Base-by-base conservation (phyloP, 2,329 filamentous ascomycete genomes). In the Alternaria rosae region DNA sequence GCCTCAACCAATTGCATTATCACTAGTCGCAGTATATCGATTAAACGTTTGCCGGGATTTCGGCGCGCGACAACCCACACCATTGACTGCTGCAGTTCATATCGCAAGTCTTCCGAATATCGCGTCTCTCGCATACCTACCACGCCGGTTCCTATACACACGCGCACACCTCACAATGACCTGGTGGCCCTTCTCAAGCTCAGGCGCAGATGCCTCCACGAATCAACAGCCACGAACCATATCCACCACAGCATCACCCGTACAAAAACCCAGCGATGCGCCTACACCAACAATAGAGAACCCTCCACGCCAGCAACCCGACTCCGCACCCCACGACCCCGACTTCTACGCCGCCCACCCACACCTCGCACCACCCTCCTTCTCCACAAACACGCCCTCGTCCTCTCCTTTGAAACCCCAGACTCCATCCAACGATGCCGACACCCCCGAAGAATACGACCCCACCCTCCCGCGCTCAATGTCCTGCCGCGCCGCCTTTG, bases 401-500 rank as follows among this genome's bases (percentile, higher is more conserved):
- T 25, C 64, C 48, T 51, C 65, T 30, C n/a, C 65, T 17, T 20
- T 61, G 45, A 38, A 65, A 58, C 21, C 59, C 6, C 23, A 59
- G 6, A 17, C 61, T 26, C 8, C 54, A 4, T 4, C 54, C 7
- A 9, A 23, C 6, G 43, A 61, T 63, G 21, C 63, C 54, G 43
- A 65, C 23, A 56, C 62, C 55, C 54, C 66, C 17, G 57, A 66
- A n/a, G 64, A 64, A 43, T 54, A 67, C 61, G 65, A 73, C 60
- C 66, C 72, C 60, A 72, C 66, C 55, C 91, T 95, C 64, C 92
- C 93, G 0, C 89, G 89, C 43, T 88, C 86, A 54, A 95, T 98
- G 90, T 94, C 91, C 74, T 98, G 95, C 84, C 91, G 92, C 54
- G 86, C 90, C 64, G 91, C 93, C 70, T 98, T 99, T 82, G 95